A percentile compares a stretch with the other conserved stretches of the same genome.
phyloP scores from a whole-genome alignment of 2,329 filamentous ascomycete genomes.

The Aspergillus pseudotamarii region DNA sequence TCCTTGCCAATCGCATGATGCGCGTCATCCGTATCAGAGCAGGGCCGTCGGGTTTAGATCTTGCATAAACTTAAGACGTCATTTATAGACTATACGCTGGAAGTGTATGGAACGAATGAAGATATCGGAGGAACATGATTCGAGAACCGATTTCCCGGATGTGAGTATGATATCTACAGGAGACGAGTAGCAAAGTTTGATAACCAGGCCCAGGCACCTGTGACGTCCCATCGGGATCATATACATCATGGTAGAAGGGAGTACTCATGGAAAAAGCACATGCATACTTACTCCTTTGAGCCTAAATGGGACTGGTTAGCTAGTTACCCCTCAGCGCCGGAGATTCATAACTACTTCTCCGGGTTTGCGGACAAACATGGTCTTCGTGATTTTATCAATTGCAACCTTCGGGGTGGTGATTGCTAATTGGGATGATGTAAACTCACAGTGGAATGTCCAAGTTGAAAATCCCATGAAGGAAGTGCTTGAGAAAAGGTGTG shows the following conservation, averaged over 20 bases:
- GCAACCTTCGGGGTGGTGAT: constrained; percentile 4
- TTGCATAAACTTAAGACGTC: constrained; percentile 9
- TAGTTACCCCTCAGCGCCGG: not conserved
- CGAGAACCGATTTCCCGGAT: constrained; percentile 16
- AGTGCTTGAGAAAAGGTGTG: not conserved
- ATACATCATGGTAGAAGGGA: not conserved
- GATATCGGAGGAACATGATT: constrained; percentile 15
- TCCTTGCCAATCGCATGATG: constrained; percentile 11
- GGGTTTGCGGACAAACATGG: constrained; percentile 8
- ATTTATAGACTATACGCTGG: constrained; percentile 1
- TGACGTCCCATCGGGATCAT: not conserved
- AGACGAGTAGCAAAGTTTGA: not conserved
- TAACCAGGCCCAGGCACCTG: not conserved
- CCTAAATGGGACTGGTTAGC: not conserved
- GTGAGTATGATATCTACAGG: not conserved
- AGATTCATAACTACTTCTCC: constrained; percentile 14
- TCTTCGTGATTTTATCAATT: constrained; percentile 3
- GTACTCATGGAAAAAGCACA: not conserved
- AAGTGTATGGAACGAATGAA: constrained; percentile 14
- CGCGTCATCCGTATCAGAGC: constrained; percentile 14
- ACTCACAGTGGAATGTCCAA: not conserved
- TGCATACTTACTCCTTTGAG: constrained; percentile 5
- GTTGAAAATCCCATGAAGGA: not conserved
- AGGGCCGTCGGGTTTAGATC: constrained; percentile 6
- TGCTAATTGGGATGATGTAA: constrained; percentile 6